Conservation (phyloP, 2,329 filamentous ascomycete species). For the Pseudopyricularia javanii region DNA sequence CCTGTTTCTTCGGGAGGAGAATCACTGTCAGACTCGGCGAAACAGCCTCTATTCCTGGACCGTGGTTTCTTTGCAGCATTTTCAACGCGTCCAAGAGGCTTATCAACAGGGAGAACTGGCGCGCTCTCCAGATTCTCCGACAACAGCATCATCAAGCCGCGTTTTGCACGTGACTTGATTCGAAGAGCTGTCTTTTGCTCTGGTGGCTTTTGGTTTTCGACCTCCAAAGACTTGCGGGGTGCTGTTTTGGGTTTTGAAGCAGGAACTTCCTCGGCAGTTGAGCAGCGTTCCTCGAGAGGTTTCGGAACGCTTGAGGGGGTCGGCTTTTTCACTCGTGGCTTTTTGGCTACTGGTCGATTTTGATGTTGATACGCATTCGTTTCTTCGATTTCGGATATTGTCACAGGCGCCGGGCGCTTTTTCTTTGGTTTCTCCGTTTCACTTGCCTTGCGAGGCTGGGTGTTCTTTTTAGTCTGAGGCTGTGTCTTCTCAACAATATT, state of each 20-base stretch:
- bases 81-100: not conserved
- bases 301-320: not conserved
- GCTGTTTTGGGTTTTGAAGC: too few species aligned
- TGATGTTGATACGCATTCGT: not conserved
- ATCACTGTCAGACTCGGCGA: not conserved
- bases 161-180: conserved; percentile 28
- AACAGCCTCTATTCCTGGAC: not conserved
- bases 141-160: conserved; percentile 29
- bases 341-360: not conserved
- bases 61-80: not conserved
- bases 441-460: not conserved
- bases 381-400: not conserved
- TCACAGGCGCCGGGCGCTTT: not conserved
- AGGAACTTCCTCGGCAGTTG: not conserved
- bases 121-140: not conserved
- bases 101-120: not conserved
- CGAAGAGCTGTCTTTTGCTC: conserved; percentile 30
- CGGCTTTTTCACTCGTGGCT: not conserved
- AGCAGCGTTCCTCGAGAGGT: not conserved
- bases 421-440: not conserved
- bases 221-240: not conserved
- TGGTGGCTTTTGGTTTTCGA: not conserved
- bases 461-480: not conserved
- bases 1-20: not conserved
- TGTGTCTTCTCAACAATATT: not conserved